These are phyloP conservation scores for Nicotiana tomentosiformis DNA, from an alignment of 257 asterid genomes.

Conservation along the genomic window DNA sequence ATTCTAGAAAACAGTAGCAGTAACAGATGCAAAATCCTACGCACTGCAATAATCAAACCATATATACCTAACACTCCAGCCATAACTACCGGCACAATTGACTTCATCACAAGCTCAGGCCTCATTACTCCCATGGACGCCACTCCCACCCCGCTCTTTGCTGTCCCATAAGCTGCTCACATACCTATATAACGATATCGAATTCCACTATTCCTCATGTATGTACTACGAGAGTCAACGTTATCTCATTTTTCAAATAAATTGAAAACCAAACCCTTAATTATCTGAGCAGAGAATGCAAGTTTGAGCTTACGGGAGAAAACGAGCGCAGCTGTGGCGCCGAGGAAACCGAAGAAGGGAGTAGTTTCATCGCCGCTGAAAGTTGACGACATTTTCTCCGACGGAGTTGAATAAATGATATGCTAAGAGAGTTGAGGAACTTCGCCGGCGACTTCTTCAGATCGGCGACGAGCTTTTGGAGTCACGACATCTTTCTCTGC, in stretches of 20 bases:
- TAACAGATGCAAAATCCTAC: too few relatives aligned
- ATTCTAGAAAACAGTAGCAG: too few relatives aligned
- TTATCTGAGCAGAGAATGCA: background rate
- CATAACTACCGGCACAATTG: background rate
- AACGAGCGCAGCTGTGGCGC: too few relatives aligned
- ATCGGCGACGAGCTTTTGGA: too few relatives aligned
- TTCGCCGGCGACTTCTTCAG: background rate
- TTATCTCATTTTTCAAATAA: background rate
- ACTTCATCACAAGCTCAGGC: background rate
- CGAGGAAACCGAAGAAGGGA: background rate
- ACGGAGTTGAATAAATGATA: background rate
- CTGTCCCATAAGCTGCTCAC: background rate
- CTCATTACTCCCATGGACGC: background rate
- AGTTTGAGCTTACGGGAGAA: too few relatives aligned
- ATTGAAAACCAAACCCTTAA: background rate
- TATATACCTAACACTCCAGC: too few relatives aligned
- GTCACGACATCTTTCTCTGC: too few relatives aligned
- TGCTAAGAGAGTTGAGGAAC: background rate
- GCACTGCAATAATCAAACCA: too few relatives aligned
- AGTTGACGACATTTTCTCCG: background rate
- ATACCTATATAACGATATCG: background rate
- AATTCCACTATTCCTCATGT: background rate
- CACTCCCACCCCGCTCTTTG: background rate
- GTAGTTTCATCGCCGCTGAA: background rate
- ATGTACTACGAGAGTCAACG: background rate